These are phyloP conservation scores for Calonectria pauciramosa DNA, from an alignment of 2,329 filamentous ascomycete species.

Conservation along the genomic window DNA sequence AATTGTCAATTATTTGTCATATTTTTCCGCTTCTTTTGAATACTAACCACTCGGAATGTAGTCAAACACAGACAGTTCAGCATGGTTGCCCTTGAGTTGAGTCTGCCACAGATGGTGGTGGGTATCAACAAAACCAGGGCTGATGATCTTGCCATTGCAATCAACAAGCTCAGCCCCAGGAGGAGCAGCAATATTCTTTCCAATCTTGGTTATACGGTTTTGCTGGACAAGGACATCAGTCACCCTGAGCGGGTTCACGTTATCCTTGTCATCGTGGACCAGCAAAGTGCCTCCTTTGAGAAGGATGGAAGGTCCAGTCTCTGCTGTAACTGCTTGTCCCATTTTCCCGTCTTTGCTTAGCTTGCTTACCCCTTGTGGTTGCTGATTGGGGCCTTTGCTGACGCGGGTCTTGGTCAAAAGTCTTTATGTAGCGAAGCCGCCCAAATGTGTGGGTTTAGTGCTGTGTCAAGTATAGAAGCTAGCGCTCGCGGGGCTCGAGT, in stretches of 20 bases:
- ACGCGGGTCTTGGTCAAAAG: neutral
- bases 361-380: neutral
- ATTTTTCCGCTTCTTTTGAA: no score
- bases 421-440: neutral
- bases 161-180: constrained; percentile 3
- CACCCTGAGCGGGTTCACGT: constrained; percentile 5
- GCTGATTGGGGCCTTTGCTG: neutral
- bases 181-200: neutral
- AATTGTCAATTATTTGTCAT: neutral
- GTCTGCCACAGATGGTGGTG: constrained; percentile 37
- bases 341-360: neutral
- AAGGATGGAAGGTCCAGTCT: constrained; percentile 6
- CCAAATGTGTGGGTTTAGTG: neutral
- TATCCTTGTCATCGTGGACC: constrained; percentile 17
- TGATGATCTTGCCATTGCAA: constrained; percentile 29
- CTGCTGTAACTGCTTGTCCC: neutral
- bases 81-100: constrained; percentile 9
- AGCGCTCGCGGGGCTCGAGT: neutral
- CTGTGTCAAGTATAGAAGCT: neutral
- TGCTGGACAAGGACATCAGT: constrained; percentile 26
- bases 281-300: constrained; percentile 18
- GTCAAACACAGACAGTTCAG: constrained; percentile 12
- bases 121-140: constrained; percentile 33
- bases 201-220: constrained; percentile 23
- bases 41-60: constrained; percentile 14